Conservation (phyloP, 2,329 filamentous ascomycete genomes). For the Sclerotinia borealis region DNA sequence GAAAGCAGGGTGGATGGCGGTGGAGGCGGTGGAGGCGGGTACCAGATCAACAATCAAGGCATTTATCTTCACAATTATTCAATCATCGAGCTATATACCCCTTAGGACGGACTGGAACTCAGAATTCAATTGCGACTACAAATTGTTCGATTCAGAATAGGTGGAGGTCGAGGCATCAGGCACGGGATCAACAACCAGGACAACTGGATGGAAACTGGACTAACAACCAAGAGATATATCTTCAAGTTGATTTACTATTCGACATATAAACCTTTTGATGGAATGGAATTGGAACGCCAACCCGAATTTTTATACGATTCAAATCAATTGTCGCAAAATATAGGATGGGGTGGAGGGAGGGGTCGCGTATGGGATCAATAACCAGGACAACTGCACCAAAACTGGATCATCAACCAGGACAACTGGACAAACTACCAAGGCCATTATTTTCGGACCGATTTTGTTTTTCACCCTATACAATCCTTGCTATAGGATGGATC, state of each 20-base stretch:
- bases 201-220: neutral
- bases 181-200: neutral
- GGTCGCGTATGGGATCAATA: neutral
- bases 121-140: neutral
- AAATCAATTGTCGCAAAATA: neutral
- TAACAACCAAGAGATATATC: neutral
- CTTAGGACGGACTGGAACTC: neutral
- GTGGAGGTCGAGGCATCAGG: neutral
- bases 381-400: neutral
- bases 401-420: neutral
- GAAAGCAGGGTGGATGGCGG: neutral
- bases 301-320: no score
- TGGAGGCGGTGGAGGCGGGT: neutral
- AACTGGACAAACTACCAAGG: neutral
- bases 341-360: neutral
- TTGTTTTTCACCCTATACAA: neutral
- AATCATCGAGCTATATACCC: neutral
- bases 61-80: neutral
- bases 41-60: neutral
- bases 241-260: neutral
- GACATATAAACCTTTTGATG: neutral
- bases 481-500: neutral
- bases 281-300: neutral
- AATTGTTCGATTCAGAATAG: neutral
- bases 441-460: neutral